Evolutionary conservation across 2,329 filamentous ascomycete species (phyloP), one percentile per base, ranked within the genome.

Genomic region (Cadophora luteo-olivacea): DNA sequence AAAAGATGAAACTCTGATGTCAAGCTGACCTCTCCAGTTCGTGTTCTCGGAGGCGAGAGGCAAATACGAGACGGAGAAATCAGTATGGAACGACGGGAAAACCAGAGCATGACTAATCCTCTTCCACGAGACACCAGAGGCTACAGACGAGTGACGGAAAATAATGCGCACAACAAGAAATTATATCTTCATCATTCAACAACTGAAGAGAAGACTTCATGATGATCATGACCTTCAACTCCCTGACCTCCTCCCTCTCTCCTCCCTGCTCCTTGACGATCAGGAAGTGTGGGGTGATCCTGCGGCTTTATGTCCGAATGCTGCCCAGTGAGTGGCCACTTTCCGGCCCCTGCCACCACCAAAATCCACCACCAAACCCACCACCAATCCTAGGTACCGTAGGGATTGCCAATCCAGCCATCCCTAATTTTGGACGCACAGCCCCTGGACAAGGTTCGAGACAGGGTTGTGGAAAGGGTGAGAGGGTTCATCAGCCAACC

Each of bases 401-500:
- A 49, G n/a, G 45, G 19, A 22, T 22, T 7, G 54, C 32, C 32
- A 22, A 57, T 24, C 55, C 32, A 38, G 32, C 55, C 55, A 58
- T 58, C 55, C 33, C 62, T 64, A 64, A 29, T 57, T 55, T 55
- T 51, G 51, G 62, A 36, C 32, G 33, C 62, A 48, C 62, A 64
- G 49, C 49, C 49, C 62, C 62, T 41, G 22, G 38, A 29, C 22
- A 9, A 61, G 25, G 58, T 45, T 45, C 41, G 11, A 45, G 41
- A 45, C 41, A 45, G 41, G 22, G 11, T 36, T 60, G 3, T 29
- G 24, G 33, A 41, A 11, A 11, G 12, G n/a, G 29, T 5, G 29
- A 14, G 36, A 14, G 55, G 57, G 64, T 61, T 66, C 54, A 58
- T 49, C 64, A 65, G 64, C 64, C 45, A 66, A 66, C 64, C 64